Conservation (phyloP, 495 filamentous ascomycete genomes). For the Penicillium daleae region DNA sequence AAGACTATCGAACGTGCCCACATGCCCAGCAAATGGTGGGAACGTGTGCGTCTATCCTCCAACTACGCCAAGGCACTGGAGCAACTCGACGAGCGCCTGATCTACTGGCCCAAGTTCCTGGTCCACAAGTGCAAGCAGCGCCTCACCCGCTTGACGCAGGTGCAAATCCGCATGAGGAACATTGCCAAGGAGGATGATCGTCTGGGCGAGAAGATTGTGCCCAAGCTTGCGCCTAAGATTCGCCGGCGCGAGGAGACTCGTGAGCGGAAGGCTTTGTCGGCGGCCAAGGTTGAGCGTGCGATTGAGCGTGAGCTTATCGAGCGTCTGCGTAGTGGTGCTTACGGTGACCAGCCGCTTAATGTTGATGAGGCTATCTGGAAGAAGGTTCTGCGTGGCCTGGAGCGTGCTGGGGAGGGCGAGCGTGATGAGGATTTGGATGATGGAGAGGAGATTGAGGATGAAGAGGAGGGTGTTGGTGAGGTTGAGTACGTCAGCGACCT, state of each 20-base stretch:
- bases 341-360: slow-evolving; percentile 93
- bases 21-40: slow-evolving; percentile 92
- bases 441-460: slow-evolving; percentile 75
- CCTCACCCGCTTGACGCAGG: slow-evolving; percentile 90
- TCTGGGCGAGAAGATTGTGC: slow-evolving; percentile 87
- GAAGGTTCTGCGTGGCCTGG: slow-evolving; percentile 90
- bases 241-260: slow-evolving; percentile 83
- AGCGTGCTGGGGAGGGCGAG: slow-evolving; percentile 79
- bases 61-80: slow-evolving; percentile 89
- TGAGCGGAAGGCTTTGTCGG: slow-evolving; percentile 90
- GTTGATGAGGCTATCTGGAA: slow-evolving; percentile 95
- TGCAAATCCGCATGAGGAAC: slow-evolving; percentile 80
- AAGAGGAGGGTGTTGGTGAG: slow-evolving; percentile 72
- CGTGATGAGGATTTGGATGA: slow-evolving; percentile 90
- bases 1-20: slow-evolving; percentile 93
- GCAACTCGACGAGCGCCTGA: slow-evolving; percentile 85
- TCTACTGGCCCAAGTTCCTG: slow-evolving; percentile 96
- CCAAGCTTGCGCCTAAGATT: slow-evolving; percentile 91
- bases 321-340: slow-evolving; percentile 85
- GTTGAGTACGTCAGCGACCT: slow-evolving; percentile 86
- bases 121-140: slow-evolving; percentile 98
- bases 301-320: slow-evolving; percentile 97
- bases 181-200: slow-evolving; percentile 86
- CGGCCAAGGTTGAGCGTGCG: slow-evolving; percentile 92
- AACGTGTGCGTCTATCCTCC: slow-evolving; percentile 83